These are phyloP conservation scores for Primulina huaijiensis DNA, from an alignment of 257 asterid genomes.

Conservation along the genomic window DNA sequence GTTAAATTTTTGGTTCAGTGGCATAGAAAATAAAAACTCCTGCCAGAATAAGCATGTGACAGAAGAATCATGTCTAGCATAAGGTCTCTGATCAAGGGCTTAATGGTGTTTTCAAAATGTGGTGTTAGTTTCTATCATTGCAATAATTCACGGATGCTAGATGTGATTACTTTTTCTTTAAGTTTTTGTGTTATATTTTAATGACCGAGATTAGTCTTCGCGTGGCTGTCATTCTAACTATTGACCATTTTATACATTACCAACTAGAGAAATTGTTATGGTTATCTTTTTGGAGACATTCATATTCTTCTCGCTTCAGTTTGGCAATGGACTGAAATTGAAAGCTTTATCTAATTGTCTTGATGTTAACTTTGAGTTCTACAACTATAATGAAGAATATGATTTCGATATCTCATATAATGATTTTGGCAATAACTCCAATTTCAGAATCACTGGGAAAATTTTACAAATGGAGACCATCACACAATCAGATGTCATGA, in stretches of 20 bases:
- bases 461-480: conserved; percentile 77
- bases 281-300: background rate
- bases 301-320: background rate
- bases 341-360: background rate
- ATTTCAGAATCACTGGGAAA: conserved; percentile 78
- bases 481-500: conserved; percentile 80
- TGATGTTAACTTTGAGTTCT: background rate
- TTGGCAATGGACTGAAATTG: conserved; percentile 3
- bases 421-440: conserved; percentile 27
- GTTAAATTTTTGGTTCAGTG: background rate
- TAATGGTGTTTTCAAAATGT: too few species aligned
- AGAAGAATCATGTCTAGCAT: background rate
- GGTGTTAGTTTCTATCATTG: background rate
- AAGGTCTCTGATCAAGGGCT: background rate
- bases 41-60: background rate
- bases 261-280: conserved; percentile 2
- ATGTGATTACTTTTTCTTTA: too few species aligned
- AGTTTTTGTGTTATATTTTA: background rate
- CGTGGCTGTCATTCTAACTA: background rate
- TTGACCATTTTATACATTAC: background rate
- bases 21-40: background rate
- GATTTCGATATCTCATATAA: conserved; percentile 13
- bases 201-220: background rate
- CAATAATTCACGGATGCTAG: background rate
- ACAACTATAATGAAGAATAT: background rate